phyloP scores from a whole-genome alignment of 148 eudicot species.

The Polygonum maritimum region DNA sequence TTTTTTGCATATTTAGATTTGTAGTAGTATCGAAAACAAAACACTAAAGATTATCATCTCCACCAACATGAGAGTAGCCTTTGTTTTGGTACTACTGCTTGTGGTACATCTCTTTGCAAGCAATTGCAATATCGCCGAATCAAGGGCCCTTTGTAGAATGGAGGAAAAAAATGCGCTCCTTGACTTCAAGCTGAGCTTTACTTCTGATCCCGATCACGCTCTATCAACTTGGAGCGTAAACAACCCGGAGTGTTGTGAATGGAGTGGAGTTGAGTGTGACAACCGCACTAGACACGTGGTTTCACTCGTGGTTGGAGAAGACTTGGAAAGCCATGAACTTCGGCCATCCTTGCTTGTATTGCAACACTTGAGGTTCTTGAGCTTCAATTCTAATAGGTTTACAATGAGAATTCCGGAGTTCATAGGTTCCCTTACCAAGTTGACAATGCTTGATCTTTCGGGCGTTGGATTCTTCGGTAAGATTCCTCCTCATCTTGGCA shows the following conservation, averaged over 20 bases:
- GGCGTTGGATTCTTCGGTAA: conserved; percentile 21
- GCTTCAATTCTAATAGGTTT: conserved; percentile 21
- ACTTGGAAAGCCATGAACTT: not conserved
- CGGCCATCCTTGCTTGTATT: conserved; percentile 8
- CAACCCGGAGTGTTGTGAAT: conserved; percentile 2
- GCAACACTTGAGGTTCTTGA: conserved; percentile 10
- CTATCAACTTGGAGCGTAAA: conserved; percentile 2
- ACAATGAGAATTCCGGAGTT: conserved; percentile 26
- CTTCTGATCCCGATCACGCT: not conserved
- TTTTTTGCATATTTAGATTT: too few species aligned
- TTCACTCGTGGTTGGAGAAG: not conserved
- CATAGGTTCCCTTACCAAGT: conserved; percentile 24
- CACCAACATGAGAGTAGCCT: too few species aligned
- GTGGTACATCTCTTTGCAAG: not conserved
- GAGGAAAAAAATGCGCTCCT: conserved; percentile 17
- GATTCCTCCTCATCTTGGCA: conserved; percentile 28
- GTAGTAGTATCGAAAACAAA: too few species aligned
- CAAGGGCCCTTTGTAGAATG: not conserved
- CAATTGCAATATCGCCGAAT: not conserved
- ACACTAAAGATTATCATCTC: too few species aligned
- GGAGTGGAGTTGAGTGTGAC: conserved; percentile 2
- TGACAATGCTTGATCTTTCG: conserved; percentile 28
- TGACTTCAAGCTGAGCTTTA: conserved; percentile 13
- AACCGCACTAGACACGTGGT: not conserved
- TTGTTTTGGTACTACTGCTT: too few species aligned